Percentiles rank a stretch among this genome's conserved stretches.
Conservation (phyloP, 306 rosid species). For the Cicer pinnatifidum region DNA sequence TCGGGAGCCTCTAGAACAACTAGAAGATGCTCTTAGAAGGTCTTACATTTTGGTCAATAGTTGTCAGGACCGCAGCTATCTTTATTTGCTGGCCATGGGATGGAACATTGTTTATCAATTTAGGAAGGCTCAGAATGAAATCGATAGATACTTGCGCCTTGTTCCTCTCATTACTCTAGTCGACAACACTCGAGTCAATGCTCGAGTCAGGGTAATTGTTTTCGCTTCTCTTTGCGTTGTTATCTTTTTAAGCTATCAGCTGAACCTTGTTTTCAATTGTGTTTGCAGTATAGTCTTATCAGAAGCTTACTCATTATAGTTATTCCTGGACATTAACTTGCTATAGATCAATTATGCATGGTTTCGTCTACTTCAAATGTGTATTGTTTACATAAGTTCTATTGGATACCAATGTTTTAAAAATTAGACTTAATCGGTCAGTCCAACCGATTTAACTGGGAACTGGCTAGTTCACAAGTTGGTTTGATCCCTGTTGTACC, state of each 20-base stretch:
- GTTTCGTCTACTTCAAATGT: constrained; percentile 15
- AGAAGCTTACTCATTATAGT: neutral
- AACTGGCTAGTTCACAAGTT: no score
- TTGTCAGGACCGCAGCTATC: constrained; percentile 91
- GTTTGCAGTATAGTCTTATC: neutral
- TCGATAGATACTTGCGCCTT: constrained; percentile 82
- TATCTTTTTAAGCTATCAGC: neutral
- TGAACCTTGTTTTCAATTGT: constrained; percentile 4
- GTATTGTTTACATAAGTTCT: constrained; percentile 13
- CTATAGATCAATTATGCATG: constrained; percentile 21
- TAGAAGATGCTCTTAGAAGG: constrained; percentile 94
- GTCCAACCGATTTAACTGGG: no score
- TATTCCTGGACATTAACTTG: constrained; percentile 28
- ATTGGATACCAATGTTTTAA: neutral
- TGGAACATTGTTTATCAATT: constrained; percentile 98
- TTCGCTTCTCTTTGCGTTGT: constrained; percentile 27
- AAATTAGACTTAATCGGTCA: neutral
- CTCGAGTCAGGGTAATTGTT: constrained; percentile 86
- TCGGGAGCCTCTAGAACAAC: constrained; percentile 92
- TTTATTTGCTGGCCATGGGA: constrained; percentile 94
- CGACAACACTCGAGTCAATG: constrained; percentile 82
- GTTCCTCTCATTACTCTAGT: constrained; percentile 94
- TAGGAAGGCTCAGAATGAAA: constrained; percentile 93
- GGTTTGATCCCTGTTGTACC: no score
- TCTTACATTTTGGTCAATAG: constrained; percentile 84